Percentiles rank a stretch among this genome's conserved stretches.
These are phyloP conservation scores for Eleusine coracana DNA, from an alignment of 176 grass and related monocot species.

Conservation along the genomic window DNA sequence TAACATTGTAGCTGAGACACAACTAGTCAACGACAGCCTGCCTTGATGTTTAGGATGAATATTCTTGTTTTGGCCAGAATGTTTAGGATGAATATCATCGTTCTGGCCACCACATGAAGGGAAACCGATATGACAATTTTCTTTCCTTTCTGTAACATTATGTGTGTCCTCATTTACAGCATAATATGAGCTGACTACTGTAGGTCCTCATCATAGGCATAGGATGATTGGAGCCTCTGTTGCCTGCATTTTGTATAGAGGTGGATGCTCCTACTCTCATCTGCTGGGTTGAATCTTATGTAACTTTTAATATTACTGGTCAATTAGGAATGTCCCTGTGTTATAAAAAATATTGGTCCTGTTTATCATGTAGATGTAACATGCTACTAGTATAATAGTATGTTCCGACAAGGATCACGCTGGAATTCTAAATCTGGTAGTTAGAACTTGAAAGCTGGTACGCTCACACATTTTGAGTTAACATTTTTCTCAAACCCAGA, in stretches of 20 bases:
- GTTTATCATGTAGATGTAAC: background rate
- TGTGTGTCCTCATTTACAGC: slow-evolving; percentile 2
- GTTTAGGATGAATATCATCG: slow-evolving; percentile 5
- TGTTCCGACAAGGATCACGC: background rate
- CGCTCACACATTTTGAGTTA: background rate
- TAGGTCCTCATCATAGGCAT: background rate
- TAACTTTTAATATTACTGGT: slow-evolving; percentile 34
- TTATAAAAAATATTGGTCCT: slow-evolving; percentile 5
- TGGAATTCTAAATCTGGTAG: slow-evolving; percentile 15
- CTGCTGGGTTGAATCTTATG: slow-evolving; percentile 25
- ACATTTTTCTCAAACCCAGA: background rate
- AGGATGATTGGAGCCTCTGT: slow-evolving; percentile 31
- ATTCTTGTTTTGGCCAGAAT: slow-evolving; percentile 20
- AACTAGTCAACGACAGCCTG: background rate
- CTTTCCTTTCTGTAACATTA: background rate
- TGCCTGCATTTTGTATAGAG: slow-evolving; percentile 54
- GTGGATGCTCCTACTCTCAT: slow-evolving; percentile 38
- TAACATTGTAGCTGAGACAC: slow-evolving; percentile 2
- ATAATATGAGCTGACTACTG: slow-evolving; percentile 43
- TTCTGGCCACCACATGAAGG: slow-evolving; percentile 6
- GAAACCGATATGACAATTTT: slow-evolving; percentile 33
- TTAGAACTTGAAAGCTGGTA: background rate
- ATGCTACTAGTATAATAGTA: background rate
- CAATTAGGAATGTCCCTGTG: background rate
- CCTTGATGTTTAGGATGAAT: background rate